Conservation (phyloP, 257 asterid genomes). For the Nicotiana benthamiana region DNA sequence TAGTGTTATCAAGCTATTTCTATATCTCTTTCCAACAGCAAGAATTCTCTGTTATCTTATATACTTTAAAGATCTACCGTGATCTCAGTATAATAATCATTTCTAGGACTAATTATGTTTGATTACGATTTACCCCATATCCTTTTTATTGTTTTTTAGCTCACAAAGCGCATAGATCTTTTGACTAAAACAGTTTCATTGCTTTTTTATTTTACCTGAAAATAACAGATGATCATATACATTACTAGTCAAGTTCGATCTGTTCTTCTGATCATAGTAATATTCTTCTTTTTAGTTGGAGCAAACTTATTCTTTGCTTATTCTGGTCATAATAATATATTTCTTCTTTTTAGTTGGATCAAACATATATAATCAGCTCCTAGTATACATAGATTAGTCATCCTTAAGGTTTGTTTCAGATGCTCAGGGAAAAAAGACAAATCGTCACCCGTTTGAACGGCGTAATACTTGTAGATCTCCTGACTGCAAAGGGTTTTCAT, state of each 20-base stretch:
- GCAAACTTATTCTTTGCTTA: background rate
- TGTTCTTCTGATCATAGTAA: background rate
- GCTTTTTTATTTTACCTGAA: background rate
- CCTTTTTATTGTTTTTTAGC: too few relatives aligned
- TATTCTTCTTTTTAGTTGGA: background rate
- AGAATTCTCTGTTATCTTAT: too few relatives aligned
- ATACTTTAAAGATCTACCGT: too few relatives aligned
- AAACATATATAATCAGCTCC: background rate
- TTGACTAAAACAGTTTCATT: too few relatives aligned
- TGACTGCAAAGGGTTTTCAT: conserved; percentile 80
- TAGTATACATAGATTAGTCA: background rate
- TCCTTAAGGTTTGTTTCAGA: background rate
- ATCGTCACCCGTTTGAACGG: background rate
- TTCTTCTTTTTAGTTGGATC: background rate
- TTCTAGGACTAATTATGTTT: too few relatives aligned
- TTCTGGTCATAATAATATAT: background rate
- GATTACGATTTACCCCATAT: too few relatives aligned
- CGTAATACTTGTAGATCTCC: conserved; percentile 60
- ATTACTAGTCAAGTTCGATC: background rate
- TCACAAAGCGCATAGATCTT: too few relatives aligned
- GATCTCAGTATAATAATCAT: too few relatives aligned
- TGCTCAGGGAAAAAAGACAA: background rate
- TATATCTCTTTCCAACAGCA: too few relatives aligned
- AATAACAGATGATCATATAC: background rate
- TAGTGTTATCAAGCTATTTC: too few relatives aligned